phyloP scores from a whole-genome alignment of 306 rosid species.

The Geum urbanum region DNA sequence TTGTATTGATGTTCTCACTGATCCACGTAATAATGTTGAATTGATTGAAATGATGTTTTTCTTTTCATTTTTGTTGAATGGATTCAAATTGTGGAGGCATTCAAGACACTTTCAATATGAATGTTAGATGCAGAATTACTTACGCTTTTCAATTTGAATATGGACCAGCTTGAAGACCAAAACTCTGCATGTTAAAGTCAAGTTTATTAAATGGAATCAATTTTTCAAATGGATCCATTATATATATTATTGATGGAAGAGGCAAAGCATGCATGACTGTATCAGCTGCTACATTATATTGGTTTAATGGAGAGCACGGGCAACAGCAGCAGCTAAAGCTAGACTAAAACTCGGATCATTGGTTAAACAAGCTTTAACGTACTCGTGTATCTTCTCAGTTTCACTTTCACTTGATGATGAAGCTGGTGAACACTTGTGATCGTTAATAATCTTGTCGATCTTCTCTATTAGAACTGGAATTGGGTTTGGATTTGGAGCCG shows the following conservation, averaged over 20 bases:
- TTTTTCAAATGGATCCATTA: no score
- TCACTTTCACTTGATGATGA: background rate
- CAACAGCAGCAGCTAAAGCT: slow-evolving; percentile 65
- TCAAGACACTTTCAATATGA: background rate
- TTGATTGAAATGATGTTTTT: no score
- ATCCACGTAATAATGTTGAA: background rate
- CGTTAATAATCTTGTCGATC: no score
- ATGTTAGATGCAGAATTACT: no score
- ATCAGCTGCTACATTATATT: background rate
- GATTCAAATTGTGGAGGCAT: background rate
- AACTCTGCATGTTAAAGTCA: no score
- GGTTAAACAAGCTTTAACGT: slow-evolving; percentile 34
- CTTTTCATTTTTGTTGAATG: background rate
- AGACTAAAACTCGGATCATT: slow-evolving; percentile 47
- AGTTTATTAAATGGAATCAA: no score
- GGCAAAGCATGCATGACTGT: background rate
- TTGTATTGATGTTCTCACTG: background rate
- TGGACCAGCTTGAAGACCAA: no score
- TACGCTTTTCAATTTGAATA: no score
- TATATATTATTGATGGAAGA: no score
- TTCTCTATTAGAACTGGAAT: background rate
- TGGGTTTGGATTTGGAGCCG: background rate
- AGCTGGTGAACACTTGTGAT: no score
- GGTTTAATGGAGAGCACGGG: slow-evolving; percentile 25
- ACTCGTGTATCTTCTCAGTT: slow-evolving; percentile 38